Base-by-base conservation (phyloP, 495 filamentous ascomycete species). In the Xanthoparmelia taractica region DNA sequence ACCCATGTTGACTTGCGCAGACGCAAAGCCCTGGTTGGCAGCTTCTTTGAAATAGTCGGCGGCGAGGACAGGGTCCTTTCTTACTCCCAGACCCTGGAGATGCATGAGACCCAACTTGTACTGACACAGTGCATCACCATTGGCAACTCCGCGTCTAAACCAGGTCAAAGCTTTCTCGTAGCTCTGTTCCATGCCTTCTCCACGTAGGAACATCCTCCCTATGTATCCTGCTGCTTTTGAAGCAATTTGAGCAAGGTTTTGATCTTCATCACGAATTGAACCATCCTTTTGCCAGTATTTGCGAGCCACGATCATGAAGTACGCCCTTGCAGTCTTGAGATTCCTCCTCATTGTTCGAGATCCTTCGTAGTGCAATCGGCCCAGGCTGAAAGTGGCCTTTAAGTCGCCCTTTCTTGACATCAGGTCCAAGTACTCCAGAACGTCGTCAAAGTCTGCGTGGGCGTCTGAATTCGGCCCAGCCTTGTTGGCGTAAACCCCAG, bases 361-460 rank as follows among this genome's bases (percentile, higher is more conserved):
- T 0, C 94, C 94, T 63, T 97, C 93, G 68, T 97, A 97, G 68
- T 96, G 85, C 63, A 97, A 83, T 63, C 88, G 85, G 25, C 89
- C 94, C 0, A 98, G 78, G 60, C 87, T 92, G 72, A 91, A 96
- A 0, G 91, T 95, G 5, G 94, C 91, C 69, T 91, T 94, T 65
- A 95, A 82, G 67, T 97, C 91, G 8, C 92, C 92, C 70, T 97
- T 97, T 64, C 91, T 84, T 10, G 92, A 92, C 85, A 97, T 87
- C 58, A 97, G 78, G 72, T 97, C 92, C 68, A 97, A 77, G 67
- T 95, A 99, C 73, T 99, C 94, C 60, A 97, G 81, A 23, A 97
- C 85, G 74, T 97, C 93, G 63, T 97, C 94, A 54, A 97, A 80
- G 18, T 90, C 87, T 4, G 91, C 90, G 62, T 93, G 85, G 0